A percentile compares a stretch with the other conserved stretches of the same genome.
phyloP scores from a whole-genome alignment of 164 flowering plant genomes.

The Magnolia sinica region DNA sequence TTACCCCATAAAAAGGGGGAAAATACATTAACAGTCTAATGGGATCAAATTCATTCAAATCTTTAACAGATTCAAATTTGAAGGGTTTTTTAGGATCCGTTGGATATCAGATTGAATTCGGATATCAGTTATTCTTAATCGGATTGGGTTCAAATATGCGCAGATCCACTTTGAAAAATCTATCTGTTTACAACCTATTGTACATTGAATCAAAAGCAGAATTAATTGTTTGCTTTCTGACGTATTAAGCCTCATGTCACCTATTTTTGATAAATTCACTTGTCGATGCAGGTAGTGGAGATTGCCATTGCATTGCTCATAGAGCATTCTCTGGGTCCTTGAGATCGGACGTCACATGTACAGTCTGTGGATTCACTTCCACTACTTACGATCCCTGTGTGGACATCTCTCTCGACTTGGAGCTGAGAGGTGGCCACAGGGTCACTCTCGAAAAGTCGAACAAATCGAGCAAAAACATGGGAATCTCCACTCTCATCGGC shows the following conservation, averaged over 20 bases:
- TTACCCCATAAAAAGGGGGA: no score
- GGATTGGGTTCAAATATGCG: no score
- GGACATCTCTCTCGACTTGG: slow-evolving; percentile 61
- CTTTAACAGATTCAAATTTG: no score
- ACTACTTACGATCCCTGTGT: slow-evolving; percentile 64
- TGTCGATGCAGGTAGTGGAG: slow-evolving; percentile 36
- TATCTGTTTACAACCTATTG: neutral
- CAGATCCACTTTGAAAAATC: no score
- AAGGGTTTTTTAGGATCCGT: no score
- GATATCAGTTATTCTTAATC: no score
- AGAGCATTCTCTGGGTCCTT: slow-evolving; percentile 53
- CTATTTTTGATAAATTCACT: neutral
- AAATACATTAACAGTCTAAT: no score
- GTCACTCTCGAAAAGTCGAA: slow-evolving; percentile 13
- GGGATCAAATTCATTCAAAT: no score
- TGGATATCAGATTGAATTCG: no score
- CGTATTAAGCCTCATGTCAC: neutral
- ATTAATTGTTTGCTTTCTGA: neutral
- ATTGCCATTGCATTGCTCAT: slow-evolving; percentile 66
- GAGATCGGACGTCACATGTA: slow-evolving; percentile 68
- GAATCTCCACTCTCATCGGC: slow-evolving; percentile 53
- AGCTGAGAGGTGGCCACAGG: slow-evolving; percentile 8
- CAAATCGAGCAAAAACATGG: slow-evolving; percentile 25
- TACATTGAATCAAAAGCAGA: neutral
- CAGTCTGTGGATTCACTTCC: slow-evolving; percentile 63